Evolutionary conservation across 164 flowering plant species (phyloP), one percentile per base, ranked within the genome.

Genomic region (Vitis amurensis): DNA sequence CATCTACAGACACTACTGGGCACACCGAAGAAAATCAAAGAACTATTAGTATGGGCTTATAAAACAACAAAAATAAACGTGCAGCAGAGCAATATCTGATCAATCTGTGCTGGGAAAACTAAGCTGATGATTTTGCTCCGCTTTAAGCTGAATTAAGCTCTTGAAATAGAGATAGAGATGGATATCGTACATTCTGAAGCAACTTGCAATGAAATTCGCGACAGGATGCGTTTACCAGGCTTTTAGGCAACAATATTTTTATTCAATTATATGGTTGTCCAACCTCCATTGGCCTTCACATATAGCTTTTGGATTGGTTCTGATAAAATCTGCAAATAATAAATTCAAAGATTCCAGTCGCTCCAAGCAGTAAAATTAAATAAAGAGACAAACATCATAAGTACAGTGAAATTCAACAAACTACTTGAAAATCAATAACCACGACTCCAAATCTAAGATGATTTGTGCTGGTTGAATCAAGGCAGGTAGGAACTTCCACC

Each of bases 261-360:
- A 55, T 47, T 51, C 61, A 6, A 70, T 19, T 19, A 44, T 55
- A 62, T 14, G 8, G 29, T 47, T 62, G 63, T 1, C 31, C 68
- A 66, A 44, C 66, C 61, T 67, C 49, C 66, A 66, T 59, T 37
- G 58, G 66, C 74, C 60, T 51, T 50, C 4, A 15, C 44, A 62
- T 37, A 68, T n/a, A 50, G 72, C 55, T 50, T 61, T n/a, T 37
- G 27, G 59, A 49, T 14, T 29, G 55, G 59, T 64, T 64, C 69
- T 61, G 63, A 69, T 12, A 9, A 30, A 69, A 37, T 69, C 77
- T 69, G 70, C 66, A 76, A 68, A 60, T 58, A 31, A 64, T 47
- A 59, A 50, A 62, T 58, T 13, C 19, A 67, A 57, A 57, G 64
- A 48, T 55, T 17, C 72, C 74, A 63, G 55, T n/a, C 11, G 66